phyloP scores from a whole-genome alignment of 108 stramenopile species.

The Aureococcus anophagefferens region DNA sequence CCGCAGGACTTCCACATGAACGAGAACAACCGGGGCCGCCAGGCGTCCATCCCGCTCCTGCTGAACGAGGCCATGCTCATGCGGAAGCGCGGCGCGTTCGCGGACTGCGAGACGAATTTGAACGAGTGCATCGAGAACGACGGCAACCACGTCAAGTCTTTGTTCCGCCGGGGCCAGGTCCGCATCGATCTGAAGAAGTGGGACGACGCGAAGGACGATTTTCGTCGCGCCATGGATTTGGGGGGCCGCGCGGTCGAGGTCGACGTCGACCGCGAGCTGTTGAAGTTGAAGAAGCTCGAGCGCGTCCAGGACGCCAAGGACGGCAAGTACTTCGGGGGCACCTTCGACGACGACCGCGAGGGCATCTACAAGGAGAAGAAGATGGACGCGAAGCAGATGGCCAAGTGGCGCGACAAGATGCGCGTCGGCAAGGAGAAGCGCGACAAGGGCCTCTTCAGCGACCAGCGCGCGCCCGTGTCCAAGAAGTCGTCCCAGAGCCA shows the following conservation, averaged over 20 bases:
- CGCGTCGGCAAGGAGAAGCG: not conserved
- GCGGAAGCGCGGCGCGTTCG: not conserved
- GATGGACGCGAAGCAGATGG: no score
- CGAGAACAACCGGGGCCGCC: not conserved
- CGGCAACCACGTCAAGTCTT: not conserved
- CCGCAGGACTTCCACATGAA: not conserved
- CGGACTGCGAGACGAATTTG: not conserved
- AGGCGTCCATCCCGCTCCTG: not conserved
- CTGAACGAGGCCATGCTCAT: not conserved
- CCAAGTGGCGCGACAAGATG: no score
- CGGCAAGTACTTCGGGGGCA: not conserved
- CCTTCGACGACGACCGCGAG: not conserved
- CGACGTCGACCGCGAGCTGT: not conserved
- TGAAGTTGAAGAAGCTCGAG: not conserved
- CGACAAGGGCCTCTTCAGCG: not conserved
- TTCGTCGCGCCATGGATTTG: not conserved
- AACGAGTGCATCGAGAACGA: not conserved
- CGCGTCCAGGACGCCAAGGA: not conserved
- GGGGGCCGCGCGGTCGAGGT: not conserved
- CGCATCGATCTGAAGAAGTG: not conserved
- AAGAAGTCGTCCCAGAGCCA: not conserved
- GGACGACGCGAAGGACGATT: not conserved
- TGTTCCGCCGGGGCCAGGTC: not conserved
- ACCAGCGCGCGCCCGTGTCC: not conserved
- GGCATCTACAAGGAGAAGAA: not conserved